Evolutionary conservation across 495 filamentous ascomycete species (phyloP).

Genomic region (Talaromyces proteolyticus): DNA sequence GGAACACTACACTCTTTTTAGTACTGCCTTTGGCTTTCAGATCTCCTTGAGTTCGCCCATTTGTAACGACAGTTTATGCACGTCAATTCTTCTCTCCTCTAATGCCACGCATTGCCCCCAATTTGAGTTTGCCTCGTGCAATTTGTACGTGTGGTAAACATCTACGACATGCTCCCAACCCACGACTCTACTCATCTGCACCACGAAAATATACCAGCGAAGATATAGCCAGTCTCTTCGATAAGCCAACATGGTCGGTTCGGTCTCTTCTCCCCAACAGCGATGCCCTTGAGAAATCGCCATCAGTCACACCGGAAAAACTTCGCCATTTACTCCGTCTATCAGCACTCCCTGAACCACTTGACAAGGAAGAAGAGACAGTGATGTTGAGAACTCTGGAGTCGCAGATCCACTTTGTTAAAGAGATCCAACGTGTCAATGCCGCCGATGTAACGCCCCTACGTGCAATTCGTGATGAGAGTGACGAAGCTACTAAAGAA

Average conservation of each 20-base stretch:
- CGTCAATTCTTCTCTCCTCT: not conserved
- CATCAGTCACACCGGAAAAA: slow-evolving; percentile 43
- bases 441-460: slow-evolving; percentile 67
- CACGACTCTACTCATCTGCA: slow-evolving; percentile 1
- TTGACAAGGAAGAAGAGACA: slow-evolving; percentile 47
- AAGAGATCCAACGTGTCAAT: slow-evolving; percentile 73
- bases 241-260: slow-evolving; percentile 80
- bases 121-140: not conserved
- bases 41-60: too few species aligned
- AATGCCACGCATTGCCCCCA: not conserved
- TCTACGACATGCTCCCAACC: not conserved
- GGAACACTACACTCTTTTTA: too few species aligned
- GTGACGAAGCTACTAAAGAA: slow-evolving; percentile 42
- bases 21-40: too few species aligned
- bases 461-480: slow-evolving; percentile 78
- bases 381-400: slow-evolving; percentile 67
- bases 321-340: slow-evolving; percentile 85
- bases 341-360: slow-evolving; percentile 76
- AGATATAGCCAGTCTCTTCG: slow-evolving; percentile 54
- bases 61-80: not conserved
- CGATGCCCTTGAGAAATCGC: not conserved
- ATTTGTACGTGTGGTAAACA: not conserved
- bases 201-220: slow-evolving; percentile 6
- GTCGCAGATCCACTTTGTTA: slow-evolving; percentile 86
- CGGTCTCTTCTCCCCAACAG: slow-evolving; percentile 60